phyloP scores from a whole-genome alignment of 257 asterid genomes.

The Nicotiana knightiana region DNA sequence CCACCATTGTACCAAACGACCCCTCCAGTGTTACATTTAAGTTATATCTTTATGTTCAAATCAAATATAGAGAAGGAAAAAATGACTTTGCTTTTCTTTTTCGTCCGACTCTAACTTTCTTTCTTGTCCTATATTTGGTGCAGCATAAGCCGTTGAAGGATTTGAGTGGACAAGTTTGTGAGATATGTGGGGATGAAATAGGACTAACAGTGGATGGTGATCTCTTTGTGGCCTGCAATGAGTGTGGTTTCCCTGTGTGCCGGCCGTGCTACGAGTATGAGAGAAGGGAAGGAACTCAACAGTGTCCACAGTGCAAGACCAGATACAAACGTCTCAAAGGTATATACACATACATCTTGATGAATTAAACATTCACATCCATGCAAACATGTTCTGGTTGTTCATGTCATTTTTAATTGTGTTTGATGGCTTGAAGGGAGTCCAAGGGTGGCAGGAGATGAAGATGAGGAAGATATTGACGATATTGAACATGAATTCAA shows the following conservation, averaged over 20 bases:
- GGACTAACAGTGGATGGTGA: slow-evolving; percentile 90
- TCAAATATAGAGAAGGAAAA: neutral
- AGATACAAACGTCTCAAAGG: slow-evolving; percentile 91
- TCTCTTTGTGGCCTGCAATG: slow-evolving; percentile 88
- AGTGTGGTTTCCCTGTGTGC: slow-evolving; percentile 94
- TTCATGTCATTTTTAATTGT: neutral
- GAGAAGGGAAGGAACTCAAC: slow-evolving; percentile 90
- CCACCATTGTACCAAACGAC: too few species aligned
- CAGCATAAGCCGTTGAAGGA: slow-evolving; percentile 90
- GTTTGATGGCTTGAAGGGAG: slow-evolving; percentile 49
- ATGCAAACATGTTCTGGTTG: neutral
- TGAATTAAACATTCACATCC: neutral
- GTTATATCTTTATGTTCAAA: neutral
- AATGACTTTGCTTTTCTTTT: neutral
- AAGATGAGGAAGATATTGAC: slow-evolving; percentile 89
- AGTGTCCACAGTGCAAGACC: slow-evolving; percentile 93
- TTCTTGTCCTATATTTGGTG: slow-evolving; percentile 14
- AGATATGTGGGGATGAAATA: slow-evolving; percentile 89
- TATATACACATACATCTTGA: slow-evolving; percentile 8
- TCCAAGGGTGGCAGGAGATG: slow-evolving; percentile 95
- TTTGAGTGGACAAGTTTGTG: slow-evolving; percentile 91
- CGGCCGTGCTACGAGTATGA: slow-evolving; percentile 95
- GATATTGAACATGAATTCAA: slow-evolving; percentile 96
- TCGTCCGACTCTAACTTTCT: neutral
- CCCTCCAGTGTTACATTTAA: neutral